phyloP scores from a whole-genome alignment of 2,329 filamentous ascomycete species.

The Paramyrothecium roridum region DNA sequence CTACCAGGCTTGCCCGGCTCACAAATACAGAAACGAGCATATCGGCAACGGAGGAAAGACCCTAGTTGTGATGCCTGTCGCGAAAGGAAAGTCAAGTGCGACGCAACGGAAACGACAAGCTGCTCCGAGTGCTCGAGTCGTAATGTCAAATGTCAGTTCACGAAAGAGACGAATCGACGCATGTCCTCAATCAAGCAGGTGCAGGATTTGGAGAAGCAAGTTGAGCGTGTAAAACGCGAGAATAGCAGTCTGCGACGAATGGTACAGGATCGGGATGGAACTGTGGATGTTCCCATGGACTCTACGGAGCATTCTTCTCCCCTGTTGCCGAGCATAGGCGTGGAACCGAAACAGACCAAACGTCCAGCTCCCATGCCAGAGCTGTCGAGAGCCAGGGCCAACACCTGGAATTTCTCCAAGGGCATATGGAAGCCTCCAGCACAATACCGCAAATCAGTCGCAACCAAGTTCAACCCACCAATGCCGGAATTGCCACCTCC shows the following conservation, averaged over 20 bases:
- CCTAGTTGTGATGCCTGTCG: slow-evolving; percentile 96
- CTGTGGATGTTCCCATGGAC: slow-evolving; percentile 47
- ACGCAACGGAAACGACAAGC: slow-evolving; percentile 92
- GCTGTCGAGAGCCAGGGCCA: slow-evolving; percentile 67
- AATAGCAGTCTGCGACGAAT: slow-evolving; percentile 71
- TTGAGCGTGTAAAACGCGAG: slow-evolving; percentile 75
- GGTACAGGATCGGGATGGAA: slow-evolving; percentile 48
- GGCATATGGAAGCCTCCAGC: slow-evolving; percentile 79
- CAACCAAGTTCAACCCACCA: slow-evolving; percentile 46
- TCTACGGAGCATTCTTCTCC: slow-evolving; percentile 46
- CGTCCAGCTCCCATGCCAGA: slow-evolving; percentile 63
- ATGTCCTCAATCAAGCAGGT: slow-evolving; percentile 99
- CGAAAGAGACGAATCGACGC: slow-evolving; percentile 94
- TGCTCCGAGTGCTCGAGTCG: slow-evolving; percentile 97
- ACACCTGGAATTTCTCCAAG: slow-evolving; percentile 69
- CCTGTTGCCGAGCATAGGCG: slow-evolving; percentile 62
- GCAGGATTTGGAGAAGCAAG: slow-evolving; percentile 91
- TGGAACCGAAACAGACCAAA: slow-evolving; percentile 62
- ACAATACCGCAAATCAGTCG: slow-evolving; percentile 55
- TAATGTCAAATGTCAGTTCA: slow-evolving; percentile 97
- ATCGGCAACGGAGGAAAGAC: slow-evolving; percentile 91
- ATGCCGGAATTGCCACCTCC: slow-evolving; percentile 69
- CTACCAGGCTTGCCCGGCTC: slow-evolving; percentile 35
- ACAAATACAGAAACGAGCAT: slow-evolving; percentile 85
- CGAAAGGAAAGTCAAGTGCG: slow-evolving; percentile 83